These are phyloP conservation scores for Alternaria sp. DNA, from an alignment of 2,329 filamentous ascomycete species.

Conservation along the genomic window DNA sequence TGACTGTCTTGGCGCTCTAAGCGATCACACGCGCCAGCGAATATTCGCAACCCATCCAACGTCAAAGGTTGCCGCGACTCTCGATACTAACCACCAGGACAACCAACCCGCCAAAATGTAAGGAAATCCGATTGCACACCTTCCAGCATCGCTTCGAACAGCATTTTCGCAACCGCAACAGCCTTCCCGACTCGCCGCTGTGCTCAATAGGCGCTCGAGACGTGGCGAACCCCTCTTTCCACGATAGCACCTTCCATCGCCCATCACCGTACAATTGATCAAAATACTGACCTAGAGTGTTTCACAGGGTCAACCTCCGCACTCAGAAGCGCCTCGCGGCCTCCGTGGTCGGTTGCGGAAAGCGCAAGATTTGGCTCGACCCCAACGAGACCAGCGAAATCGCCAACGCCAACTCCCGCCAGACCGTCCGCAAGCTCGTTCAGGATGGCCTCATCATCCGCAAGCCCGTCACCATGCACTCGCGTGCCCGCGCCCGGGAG, in stretches of 20 bases:
- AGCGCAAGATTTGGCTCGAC: slow-evolving; percentile 99
- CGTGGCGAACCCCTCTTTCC: slow-evolving; percentile 51
- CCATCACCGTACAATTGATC: slow-evolving; percentile 30
- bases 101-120: slow-evolving; percentile 56
- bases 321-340: slow-evolving; percentile 99
- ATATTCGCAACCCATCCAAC: slow-evolving; percentile 15
- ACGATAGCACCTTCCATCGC: slow-evolving; percentile 30
- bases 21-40: slow-evolving; percentile 21
- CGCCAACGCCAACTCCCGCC: slow-evolving; percentile 99
- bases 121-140: slow-evolving; percentile 39
- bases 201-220: slow-evolving; percentile 35
- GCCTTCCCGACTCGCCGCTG: slow-evolving; percentile 33
- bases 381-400: slow-evolving; percentile 99
- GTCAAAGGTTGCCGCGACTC: slow-evolving; percentile 16
- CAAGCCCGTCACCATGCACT: slow-evolving; percentile 99
- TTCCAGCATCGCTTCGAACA: slow-evolving; percentile 25
- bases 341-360: slow-evolving; percentile 96
- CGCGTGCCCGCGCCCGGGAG: slow-evolving; percentile 92
- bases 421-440: slow-evolving; percentile 99
- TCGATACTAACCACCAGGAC: slow-evolving; percentile 46
- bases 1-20: slow-evolving; percentile 20
- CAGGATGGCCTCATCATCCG: slow-evolving; percentile 99
- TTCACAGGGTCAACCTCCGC: slow-evolving; percentile 93
- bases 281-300: slow-evolving; percentile 44
- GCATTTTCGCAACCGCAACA: slow-evolving; percentile 30